A percentile compares a stretch with the other conserved stretches of the same genome.
Conservation (phyloP, 2,329 filamentous ascomycete species). For the Botrytis byssoidea region DNA sequence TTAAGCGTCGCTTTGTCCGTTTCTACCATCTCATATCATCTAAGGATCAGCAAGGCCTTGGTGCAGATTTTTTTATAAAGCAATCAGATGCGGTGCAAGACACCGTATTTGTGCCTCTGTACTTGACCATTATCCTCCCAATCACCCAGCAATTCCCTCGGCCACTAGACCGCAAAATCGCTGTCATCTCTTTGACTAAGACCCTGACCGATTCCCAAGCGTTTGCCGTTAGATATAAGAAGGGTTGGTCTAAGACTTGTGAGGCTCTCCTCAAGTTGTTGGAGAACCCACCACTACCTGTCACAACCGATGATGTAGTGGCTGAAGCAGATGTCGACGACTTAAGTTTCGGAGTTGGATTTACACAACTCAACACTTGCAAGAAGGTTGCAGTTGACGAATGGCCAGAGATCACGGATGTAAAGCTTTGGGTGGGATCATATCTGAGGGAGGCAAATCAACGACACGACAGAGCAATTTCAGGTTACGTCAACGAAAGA, state of each 20-base stretch:
- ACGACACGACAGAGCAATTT: conserved; percentile 69
- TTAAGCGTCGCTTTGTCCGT: conserved; percentile 82
- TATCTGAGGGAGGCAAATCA: conserved; percentile 71
- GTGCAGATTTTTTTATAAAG: conserved; percentile 86
- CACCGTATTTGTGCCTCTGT: conserved; percentile 79
- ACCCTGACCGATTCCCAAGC: conserved; percentile 82
- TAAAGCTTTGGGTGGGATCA: conserved; percentile 70
- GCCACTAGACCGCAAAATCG: conserved; percentile 87
- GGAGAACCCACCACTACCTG: conserved; percentile 74
- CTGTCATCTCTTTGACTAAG: conserved; percentile 90
- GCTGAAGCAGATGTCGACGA: conserved; percentile 92
- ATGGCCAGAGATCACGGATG: conserved; percentile 80
- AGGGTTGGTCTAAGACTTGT: conserved; percentile 89
- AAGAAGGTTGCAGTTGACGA: conserved; percentile 72
- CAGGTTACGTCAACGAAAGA: conserved; percentile 68
- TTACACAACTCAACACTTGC: conserved; percentile 90
- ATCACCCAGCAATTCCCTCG: conserved; percentile 85
- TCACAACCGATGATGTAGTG: conserved; percentile 71
- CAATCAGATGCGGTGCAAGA: conserved; percentile 79
- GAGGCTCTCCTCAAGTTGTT: conserved; percentile 86
- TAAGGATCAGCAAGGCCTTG: conserved; percentile 68
- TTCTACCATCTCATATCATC: conserved; percentile 94
- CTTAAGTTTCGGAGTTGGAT: conserved; percentile 89
- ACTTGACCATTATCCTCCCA: conserved; percentile 81
- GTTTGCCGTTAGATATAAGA: conserved; percentile 78